These are phyloP conservation scores for Xylaria sp. DNA, from an alignment of 2,329 filamentous ascomycete genomes.

Conservation along the genomic window DNA sequence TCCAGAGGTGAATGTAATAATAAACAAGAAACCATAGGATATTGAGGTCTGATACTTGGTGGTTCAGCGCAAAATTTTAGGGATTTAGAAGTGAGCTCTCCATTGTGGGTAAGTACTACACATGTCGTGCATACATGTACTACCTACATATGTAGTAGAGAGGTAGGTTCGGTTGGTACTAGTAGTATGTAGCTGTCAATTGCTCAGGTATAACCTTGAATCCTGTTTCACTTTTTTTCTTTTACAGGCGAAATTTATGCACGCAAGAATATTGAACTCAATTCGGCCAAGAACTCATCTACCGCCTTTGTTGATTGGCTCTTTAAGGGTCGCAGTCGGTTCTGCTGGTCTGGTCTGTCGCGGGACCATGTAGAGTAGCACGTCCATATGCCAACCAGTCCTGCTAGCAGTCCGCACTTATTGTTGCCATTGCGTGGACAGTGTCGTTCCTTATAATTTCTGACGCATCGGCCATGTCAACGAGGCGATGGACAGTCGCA, in stretches of 20 bases:
- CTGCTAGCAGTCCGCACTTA: neutral
- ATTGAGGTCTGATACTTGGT: too few species aligned
- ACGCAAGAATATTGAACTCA: neutral
- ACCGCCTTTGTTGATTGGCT: slow-evolving; percentile 22
- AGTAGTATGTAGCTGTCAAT: neutral
- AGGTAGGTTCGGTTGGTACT: neutral
- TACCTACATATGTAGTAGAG: neutral
- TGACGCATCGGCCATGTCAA: slow-evolving; percentile 45
- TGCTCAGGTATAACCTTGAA: neutral
- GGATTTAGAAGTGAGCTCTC: too few species aligned
- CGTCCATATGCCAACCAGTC: neutral
- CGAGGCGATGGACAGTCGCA: slow-evolving; percentile 46
- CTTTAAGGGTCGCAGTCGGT: neutral
- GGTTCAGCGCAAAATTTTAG: too few species aligned
- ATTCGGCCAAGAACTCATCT: neutral
- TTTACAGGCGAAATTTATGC: neutral
- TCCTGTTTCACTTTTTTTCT: neutral
- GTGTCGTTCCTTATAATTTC: slow-evolving; percentile 9
- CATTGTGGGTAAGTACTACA: too few species aligned
- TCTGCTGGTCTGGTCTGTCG: slow-evolving; percentile 4
- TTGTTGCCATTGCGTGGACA: neutral
- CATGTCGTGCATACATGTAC: too few species aligned
- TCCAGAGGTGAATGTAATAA: too few species aligned
- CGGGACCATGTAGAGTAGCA: neutral
- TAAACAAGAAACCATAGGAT: too few species aligned